Conservation (phyloP, 129 eudicot genomes). For the Pseudognaphalium luteoalbum region DNA sequence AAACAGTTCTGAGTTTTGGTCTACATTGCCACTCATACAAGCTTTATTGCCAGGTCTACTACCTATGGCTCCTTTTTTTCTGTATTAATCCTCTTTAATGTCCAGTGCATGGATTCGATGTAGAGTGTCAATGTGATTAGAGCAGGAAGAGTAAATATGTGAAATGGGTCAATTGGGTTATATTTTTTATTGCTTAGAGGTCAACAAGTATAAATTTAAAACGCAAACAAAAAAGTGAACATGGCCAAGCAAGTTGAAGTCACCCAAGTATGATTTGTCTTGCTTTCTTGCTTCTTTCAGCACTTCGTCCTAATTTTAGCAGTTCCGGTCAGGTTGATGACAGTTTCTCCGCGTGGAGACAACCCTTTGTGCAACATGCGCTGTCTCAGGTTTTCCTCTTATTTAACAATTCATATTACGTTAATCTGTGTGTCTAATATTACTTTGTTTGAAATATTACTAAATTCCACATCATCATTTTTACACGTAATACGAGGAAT, state of each 20-base stretch:
- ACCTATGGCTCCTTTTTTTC: constrained; percentile 22
- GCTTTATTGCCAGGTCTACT: constrained; percentile 90
- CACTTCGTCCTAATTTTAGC: constrained; percentile 87
- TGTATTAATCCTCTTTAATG: constrained; percentile 10
- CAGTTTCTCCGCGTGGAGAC: constrained; percentile 83
- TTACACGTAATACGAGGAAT: neutral
- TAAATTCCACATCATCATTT: neutral
- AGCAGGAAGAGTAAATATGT: neutral
- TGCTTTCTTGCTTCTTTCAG: constrained; percentile 44
- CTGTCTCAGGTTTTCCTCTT: constrained; percentile 65
- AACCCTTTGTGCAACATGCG: constrained; percentile 85
- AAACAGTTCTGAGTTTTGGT: constrained; percentile 68
- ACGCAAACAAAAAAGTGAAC: neutral
- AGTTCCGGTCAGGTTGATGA: constrained; percentile 69
- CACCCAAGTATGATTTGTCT: constrained; percentile 3
- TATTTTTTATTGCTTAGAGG: neutral
- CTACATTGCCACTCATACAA: constrained; percentile 82
- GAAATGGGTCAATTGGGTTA: neutral
- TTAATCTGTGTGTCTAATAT: neutral
- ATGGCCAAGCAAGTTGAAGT: neutral
- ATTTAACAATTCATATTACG: constrained; percentile 12
- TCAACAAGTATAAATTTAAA: neutral
- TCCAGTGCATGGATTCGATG: neutral
- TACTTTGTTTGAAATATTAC: neutral
- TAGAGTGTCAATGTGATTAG: neutral